These are phyloP conservation scores for Irpex rosettiformis DNA, from an alignment of 1,284 basidiomycete species.

Conservation along the genomic window DNA sequence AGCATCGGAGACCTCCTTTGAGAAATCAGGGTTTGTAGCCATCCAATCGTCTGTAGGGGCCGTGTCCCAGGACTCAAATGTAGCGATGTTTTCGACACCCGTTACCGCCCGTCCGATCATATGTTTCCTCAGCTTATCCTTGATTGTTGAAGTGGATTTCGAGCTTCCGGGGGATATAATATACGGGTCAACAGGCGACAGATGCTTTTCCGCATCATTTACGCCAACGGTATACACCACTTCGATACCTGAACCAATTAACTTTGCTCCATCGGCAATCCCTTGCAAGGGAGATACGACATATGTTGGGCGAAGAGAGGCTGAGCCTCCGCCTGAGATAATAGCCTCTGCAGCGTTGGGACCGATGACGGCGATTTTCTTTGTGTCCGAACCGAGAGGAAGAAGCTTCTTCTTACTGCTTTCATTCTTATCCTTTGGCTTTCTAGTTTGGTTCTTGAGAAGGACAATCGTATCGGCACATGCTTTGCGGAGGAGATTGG, in stretches of 20 bases:
- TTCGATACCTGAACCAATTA: constrained; percentile 45
- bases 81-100: too few species aligned
- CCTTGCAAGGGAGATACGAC: constrained; percentile 67
- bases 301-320: constrained; percentile 67
- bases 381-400: constrained; percentile 44
- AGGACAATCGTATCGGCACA: constrained; percentile 64
- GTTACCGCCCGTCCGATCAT: constrained; percentile 6
- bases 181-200: constrained; percentile 27
- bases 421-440: too few species aligned
- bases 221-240: constrained; percentile 60
- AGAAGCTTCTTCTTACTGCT: constrained; percentile 45
- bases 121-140: too few species aligned
- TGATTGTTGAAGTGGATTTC: too few species aligned
- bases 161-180: too few species aligned
- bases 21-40: constrained; percentile 40
- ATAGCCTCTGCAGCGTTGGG: constrained; percentile 67
- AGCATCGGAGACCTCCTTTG: constrained; percentile 46
- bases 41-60: constrained; percentile 57
- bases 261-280: constrained; percentile 44
- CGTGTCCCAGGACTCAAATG: constrained; percentile 49
- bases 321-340: constrained; percentile 70
- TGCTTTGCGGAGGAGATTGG: constrained; percentile 52
- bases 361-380: constrained; percentile 69
- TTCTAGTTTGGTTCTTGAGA: constrained; percentile 73
- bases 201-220: constrained; percentile 35